Evolutionary conservation across 331 rosid species (phyloP).

Genomic region (Phaseolus coccineus): DNA sequence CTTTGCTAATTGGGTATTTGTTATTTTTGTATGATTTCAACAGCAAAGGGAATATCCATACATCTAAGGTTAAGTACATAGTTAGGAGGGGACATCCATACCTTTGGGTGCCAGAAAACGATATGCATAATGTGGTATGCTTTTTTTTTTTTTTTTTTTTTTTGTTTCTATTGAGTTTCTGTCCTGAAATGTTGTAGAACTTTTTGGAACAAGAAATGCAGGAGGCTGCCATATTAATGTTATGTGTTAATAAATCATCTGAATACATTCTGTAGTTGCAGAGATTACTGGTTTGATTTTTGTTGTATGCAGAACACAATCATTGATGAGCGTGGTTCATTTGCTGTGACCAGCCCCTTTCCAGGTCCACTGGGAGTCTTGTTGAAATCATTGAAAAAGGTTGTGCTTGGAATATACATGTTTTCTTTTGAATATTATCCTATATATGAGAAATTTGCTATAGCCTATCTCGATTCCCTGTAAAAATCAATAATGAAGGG

Average conservation of each 20-base stretch:
- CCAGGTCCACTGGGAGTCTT: slow-evolving; percentile 74
- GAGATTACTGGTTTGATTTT: slow-evolving; percentile 31
- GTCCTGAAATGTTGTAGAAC: not conserved
- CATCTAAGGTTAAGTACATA: slow-evolving; percentile 80
- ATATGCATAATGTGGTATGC: slow-evolving; percentile 85
- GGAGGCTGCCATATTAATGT: slow-evolving; percentile 3
- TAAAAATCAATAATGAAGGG: not conserved
- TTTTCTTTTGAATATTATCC: slow-evolving; percentile 37
- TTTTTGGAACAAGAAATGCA: slow-evolving; percentile 6
- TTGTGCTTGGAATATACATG: slow-evolving; percentile 29
- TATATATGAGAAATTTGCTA: not conserved
- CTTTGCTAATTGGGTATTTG: slow-evolving; percentile 39
- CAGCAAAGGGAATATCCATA: slow-evolving; percentile 74
- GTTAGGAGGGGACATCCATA: slow-evolving; percentile 80
- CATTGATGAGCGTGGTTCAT: slow-evolving; percentile 92
- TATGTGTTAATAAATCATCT: slow-evolving; percentile 19
- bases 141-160: slow-evolving; percentile 1
- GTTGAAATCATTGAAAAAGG: slow-evolving; percentile 72
- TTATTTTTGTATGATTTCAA: slow-evolving; percentile 43
- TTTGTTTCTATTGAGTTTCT: not conserved
- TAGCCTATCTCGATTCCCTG: slow-evolving; percentile 10
- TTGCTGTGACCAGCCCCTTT: slow-evolving; percentile 82
- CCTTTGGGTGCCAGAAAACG: slow-evolving; percentile 87
- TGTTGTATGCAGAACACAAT: slow-evolving; percentile 70
- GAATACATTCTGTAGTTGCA: slow-evolving; percentile 21